A percentile compares a stretch with the other conserved stretches of the same genome.
These are phyloP conservation scores for Polygonum aviculare DNA, from an alignment of 148 eudicot genomes.

Conservation along the genomic window DNA sequence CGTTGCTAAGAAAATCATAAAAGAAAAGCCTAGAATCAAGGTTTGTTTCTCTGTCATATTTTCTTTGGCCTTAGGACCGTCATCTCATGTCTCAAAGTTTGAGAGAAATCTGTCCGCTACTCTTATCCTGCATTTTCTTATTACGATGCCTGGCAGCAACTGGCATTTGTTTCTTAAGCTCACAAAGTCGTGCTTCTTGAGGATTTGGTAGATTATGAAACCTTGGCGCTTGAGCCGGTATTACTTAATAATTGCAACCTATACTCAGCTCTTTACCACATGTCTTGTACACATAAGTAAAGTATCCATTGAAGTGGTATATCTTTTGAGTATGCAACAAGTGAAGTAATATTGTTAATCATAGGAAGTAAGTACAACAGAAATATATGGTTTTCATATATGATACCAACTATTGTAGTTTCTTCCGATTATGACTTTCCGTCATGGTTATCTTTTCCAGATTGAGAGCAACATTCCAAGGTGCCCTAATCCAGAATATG, in stretches of 20 bases:
- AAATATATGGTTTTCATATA: too few species aligned
- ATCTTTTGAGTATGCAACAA: neutral
- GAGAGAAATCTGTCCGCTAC: neutral
- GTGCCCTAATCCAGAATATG: constrained; percentile 93
- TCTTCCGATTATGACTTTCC: neutral
- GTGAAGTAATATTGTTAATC: neutral
- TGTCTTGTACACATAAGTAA: too few species aligned
- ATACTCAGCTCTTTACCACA: too few species aligned
- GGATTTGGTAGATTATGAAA: constrained; percentile 59
- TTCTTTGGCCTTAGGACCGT: neutral
- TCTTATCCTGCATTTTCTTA: neutral
- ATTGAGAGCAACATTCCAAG: constrained; percentile 90
- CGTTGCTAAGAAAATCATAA: constrained; percentile 86
- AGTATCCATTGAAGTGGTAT: neutral
- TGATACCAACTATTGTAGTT: neutral
- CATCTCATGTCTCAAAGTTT: neutral
- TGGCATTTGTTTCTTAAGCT: constrained; percentile 94
- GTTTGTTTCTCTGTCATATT: constrained; percentile 24
- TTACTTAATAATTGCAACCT: too few species aligned
- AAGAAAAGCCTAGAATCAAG: constrained; percentile 70
- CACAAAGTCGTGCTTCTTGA: constrained; percentile 86
- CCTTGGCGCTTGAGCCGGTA: constrained; percentile 82
- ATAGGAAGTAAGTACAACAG: neutral
- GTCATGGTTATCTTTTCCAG: constrained; percentile 29
- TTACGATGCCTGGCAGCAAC: constrained; percentile 36